phyloP scores from a whole-genome alignment of 139 green algal species.

The Auxenochlorella pyrenoidosa region DNA sequence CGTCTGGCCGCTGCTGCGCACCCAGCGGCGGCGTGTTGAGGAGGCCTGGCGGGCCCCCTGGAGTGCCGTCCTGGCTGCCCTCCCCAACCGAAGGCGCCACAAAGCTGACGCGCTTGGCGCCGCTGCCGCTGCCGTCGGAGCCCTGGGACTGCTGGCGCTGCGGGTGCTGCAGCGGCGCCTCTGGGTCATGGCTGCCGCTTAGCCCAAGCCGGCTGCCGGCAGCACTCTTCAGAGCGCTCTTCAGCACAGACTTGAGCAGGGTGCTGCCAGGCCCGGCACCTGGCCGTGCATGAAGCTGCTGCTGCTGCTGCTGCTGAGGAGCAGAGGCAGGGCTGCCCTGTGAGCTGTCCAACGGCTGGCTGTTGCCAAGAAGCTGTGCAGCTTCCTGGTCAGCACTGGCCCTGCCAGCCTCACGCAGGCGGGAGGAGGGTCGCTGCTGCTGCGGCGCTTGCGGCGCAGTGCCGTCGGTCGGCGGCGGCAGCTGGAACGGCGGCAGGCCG shows the following conservation, averaged over 20 bases:
- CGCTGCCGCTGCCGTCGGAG: constrained; percentile 31
- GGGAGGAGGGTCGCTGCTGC: not conserved
- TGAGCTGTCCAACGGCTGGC: not conserved
- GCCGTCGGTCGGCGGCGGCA: not conserved
- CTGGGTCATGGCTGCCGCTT: not conserved
- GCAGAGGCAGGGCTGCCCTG: not conserved
- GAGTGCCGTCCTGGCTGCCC: not conserved
- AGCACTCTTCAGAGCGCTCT: constrained; percentile 14
- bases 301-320: not conserved
- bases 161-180: not conserved
- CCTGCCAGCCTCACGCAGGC: not conserved
- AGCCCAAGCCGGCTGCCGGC: not conserved
- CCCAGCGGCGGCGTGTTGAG: no score
- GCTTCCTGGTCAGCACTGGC: not conserved
- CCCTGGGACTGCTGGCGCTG: not conserved
- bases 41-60: not conserved
- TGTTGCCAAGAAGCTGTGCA: not conserved
- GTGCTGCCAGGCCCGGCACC: not conserved
- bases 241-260: constrained; percentile 30
- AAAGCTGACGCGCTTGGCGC: constrained; percentile 35
- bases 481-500: not conserved
- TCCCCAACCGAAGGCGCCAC: not conserved
- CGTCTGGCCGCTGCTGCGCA: not conserved
- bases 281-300: not conserved
- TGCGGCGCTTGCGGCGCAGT: not conserved